Percentiles rank a stretch among this genome's conserved stretches.
Evolutionary conservation across 352 stramenopile species (phyloP).

Genomic region (Phytophthora fragariaefolia): DNA sequence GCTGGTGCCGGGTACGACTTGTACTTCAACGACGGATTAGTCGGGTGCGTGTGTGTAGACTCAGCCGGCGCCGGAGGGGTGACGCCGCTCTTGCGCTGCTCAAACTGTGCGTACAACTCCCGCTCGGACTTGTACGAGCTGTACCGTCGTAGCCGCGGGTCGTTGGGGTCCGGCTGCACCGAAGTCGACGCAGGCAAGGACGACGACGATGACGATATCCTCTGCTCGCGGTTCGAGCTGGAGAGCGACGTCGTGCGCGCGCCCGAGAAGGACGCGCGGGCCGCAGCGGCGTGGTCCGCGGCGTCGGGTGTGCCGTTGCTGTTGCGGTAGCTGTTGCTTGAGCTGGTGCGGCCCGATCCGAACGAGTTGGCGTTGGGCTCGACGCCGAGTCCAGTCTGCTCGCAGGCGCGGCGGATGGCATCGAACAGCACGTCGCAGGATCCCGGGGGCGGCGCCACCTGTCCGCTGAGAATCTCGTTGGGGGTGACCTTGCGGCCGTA

Average conservation of each 20-base stretch:
- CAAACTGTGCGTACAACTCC: conserved; percentile 84
- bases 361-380: conserved; percentile 30
- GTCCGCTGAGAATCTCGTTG: conserved; percentile 80
- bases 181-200: conserved; percentile 35
- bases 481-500: conserved; percentile 86
- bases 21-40: conserved; percentile 62
- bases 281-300: conserved; percentile 37
- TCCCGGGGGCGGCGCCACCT: conserved; percentile 66
- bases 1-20: conserved; percentile 64
- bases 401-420: conserved; percentile 60
- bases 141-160: conserved; percentile 76
- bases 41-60: conserved; percentile 56
- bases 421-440: conserved; percentile 77
- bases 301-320: conserved; percentile 32
- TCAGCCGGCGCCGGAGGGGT: conserved; percentile 30
- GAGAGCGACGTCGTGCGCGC: conserved; percentile 31
- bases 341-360: conserved; percentile 31
- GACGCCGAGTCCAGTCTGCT: conserved; percentile 27
- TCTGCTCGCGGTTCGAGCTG: conserved; percentile 14
- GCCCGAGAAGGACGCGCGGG: conserved; percentile 28
- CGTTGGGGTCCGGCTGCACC: conserved; percentile 49
- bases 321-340: conserved; percentile 31
- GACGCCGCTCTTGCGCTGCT: conserved; percentile 48
- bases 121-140: conserved; percentile 81
- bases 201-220: conserved; percentile 34